A percentile compares a stretch with the other conserved stretches of the same genome.
Evolutionary conservation across 208 protist species (phyloP).

Genomic region (Leishmania mexicana): DNA sequence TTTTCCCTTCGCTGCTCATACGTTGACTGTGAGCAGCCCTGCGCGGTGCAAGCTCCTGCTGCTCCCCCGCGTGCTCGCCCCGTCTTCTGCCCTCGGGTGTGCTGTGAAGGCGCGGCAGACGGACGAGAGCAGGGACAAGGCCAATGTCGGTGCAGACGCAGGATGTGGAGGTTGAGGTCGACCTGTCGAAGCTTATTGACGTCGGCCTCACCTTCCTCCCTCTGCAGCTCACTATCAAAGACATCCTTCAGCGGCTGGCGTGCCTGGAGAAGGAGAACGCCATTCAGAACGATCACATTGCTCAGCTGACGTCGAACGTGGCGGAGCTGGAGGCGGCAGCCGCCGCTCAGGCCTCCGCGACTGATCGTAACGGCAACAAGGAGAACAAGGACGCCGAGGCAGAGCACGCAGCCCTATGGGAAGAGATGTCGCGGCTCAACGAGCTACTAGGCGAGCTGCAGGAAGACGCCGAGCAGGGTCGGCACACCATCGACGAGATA

Average conservation of each 20-base stretch:
- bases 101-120: background rate
- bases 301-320: constrained; percentile 51
- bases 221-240: constrained; percentile 70
- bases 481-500: constrained; percentile 80
- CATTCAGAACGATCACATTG: constrained; percentile 53
- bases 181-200: constrained; percentile 83
- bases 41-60: no score
- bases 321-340: constrained; percentile 17
- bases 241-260: constrained; percentile 58
- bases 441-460: constrained; percentile 57
- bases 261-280: constrained; percentile 28
- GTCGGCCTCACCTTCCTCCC: constrained; percentile 73
- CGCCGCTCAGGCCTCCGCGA: background rate
- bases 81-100: background rate
- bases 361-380: background rate
- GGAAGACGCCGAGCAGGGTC: constrained; percentile 42
- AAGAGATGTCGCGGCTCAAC: constrained; percentile 66
- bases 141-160: constrained; percentile 20
- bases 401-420: constrained; percentile 55
- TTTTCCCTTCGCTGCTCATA: no score
- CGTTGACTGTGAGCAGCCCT: no score
- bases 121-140: background rate
- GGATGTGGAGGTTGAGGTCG: constrained; percentile 44
- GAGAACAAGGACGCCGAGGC: constrained; percentile 1
- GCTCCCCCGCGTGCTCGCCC: background rate